Conservation (phyloP, 78 protist genomes). For the Planoprotostelium fungivorum region DNA sequence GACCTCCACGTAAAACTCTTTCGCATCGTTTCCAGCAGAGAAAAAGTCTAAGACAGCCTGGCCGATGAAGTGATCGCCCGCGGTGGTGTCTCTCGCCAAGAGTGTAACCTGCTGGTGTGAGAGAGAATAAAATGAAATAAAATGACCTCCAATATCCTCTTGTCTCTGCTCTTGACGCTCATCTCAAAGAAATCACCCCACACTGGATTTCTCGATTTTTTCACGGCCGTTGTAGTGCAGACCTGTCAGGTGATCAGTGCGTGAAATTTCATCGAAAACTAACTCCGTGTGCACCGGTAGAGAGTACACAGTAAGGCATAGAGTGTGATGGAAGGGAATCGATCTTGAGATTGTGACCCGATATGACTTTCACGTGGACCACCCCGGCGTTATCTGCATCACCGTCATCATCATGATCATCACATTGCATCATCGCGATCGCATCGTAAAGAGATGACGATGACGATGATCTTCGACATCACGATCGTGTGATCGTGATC, state of each 20-base stretch:
- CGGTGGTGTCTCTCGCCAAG: neutral
- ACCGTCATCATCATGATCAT: no score
- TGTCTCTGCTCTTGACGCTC: neutral
- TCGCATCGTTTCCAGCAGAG: neutral
- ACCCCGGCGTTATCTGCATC: neutral
- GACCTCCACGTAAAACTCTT: neutral
- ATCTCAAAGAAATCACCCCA: neutral
- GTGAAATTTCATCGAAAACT: neutral
- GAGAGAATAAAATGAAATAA: neutral
- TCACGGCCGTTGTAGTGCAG: neutral
- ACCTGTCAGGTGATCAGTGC: neutral
- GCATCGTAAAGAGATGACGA: no score
- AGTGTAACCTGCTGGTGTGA: neutral
- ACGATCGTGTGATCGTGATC: no score
- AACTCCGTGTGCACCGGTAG: neutral
- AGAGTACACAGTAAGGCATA: neutral
- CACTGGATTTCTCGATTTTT: neutral
- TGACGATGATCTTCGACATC: no score
- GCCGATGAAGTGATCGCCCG: neutral
- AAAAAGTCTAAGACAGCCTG: neutral
- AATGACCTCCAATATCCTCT: neutral
- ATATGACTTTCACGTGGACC: neutral
- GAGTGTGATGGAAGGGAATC: neutral
- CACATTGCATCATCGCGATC: no score
- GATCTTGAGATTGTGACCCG: neutral